These are phyloP conservation scores for Gossypioides kirkii DNA, from an alignment of 345 rosid species.

Conservation along the genomic window DNA sequence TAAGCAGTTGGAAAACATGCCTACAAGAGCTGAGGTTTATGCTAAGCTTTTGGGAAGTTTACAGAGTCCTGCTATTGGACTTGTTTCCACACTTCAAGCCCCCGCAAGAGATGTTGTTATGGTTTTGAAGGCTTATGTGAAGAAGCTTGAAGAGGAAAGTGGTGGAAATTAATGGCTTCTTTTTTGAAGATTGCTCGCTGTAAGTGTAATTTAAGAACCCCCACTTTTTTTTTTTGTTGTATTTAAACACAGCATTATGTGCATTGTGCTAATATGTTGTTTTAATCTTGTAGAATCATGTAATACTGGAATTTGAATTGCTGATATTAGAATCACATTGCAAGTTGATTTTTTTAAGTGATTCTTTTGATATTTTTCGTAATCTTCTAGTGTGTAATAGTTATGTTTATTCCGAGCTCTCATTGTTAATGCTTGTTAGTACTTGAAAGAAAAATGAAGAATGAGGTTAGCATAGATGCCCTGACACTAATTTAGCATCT, in stretches of 20 bases:
- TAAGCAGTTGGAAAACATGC: slow-evolving; percentile 69
- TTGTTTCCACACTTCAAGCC: slow-evolving; percentile 83
- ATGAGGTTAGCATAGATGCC: not conserved
- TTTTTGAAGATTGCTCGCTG: slow-evolving; percentile 8
- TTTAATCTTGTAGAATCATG: not conserved
- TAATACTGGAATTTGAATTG: slow-evolving; percentile 7
- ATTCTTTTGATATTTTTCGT: not conserved
- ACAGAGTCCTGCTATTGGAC: slow-evolving; percentile 70
- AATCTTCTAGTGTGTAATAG: not conserved
- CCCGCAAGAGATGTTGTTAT: slow-evolving; percentile 77
- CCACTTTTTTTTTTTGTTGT: not conserved
- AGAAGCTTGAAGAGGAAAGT: slow-evolving; percentile 85
- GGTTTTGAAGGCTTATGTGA: slow-evolving; percentile 77
- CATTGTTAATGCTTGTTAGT: not conserved
- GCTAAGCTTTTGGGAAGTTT: slow-evolving; percentile 78
- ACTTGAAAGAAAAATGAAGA: not conserved
- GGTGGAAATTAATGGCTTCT: slow-evolving; percentile 36
- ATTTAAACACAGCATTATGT: not conserved
- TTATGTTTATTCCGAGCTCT: not conserved
- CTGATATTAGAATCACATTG: slow-evolving; percentile 4
- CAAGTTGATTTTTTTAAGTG: not conserved
- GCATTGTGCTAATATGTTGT: slow-evolving; percentile 14
- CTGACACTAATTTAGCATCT: no score
- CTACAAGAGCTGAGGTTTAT: slow-evolving; percentile 68
- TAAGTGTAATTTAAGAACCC: slow-evolving; percentile 26